These are phyloP conservation scores for Plenodomus biglobosus DNA, from an alignment of 2,329 filamentous ascomycete species.

Conservation along the genomic window DNA sequence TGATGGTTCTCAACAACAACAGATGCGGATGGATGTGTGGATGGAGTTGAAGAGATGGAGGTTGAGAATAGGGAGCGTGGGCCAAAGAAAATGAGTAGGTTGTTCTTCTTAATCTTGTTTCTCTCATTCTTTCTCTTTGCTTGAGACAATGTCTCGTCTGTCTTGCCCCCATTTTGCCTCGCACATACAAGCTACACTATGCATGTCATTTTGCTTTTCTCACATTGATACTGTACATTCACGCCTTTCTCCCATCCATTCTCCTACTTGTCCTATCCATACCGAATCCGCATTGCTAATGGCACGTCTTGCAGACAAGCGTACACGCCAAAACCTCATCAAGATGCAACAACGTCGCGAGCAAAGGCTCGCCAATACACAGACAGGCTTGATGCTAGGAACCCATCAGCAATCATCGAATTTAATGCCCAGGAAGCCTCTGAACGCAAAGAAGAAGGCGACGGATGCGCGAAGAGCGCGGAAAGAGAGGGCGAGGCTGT, in stretches of 20 bases:
- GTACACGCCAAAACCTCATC: constrained; percentile 4
- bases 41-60: background rate
- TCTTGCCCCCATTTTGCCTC: no score
- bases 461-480: constrained; percentile 6
- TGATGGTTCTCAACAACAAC: no score
- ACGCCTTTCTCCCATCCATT: background rate
- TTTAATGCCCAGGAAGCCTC: background rate
- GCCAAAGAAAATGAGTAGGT: background rate
- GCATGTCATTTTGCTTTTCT: no score
- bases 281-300: background rate
- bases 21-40: background rate
- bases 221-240: no score
- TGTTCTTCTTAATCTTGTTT: background rate
- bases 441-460: background rate
- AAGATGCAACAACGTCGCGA: constrained; percentile 5
- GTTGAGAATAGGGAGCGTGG: background rate
- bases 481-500: constrained; percentile 8
- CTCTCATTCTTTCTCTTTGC: background rate
- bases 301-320: background rate
- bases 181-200: no score
- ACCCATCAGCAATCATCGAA: background rate
- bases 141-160: background rate
- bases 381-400: background rate
- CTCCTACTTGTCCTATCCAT: background rate
- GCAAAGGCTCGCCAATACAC: background rate